These are phyloP conservation scores for Prunus padus DNA, from an alignment of 306 rosid genomes.

Conservation along the genomic window DNA sequence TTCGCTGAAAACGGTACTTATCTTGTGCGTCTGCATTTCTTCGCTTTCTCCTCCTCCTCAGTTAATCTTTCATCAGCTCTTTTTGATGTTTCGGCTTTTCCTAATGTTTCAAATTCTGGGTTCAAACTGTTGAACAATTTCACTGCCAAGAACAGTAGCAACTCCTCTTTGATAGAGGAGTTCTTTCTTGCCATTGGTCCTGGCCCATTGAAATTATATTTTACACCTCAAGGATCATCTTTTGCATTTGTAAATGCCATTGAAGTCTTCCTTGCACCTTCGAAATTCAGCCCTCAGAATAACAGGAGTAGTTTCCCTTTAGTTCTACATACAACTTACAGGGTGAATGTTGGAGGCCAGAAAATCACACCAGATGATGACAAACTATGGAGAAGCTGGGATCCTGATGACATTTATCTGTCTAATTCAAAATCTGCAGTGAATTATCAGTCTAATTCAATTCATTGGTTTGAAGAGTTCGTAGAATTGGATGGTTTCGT, in stretches of 20 bases:
- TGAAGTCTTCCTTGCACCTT: constrained; percentile 41
- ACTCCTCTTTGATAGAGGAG: constrained; percentile 28
- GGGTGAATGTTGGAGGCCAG: constrained; percentile 41
- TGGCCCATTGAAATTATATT: constrained; percentile 21
- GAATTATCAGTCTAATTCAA: too few relatives aligned
- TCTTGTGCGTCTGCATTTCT: constrained; percentile 55
- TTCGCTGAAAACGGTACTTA: constrained; percentile 14
- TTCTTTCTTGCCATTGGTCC: constrained; percentile 18
- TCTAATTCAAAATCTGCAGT: not conserved
- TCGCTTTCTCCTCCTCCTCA: constrained; percentile 24
- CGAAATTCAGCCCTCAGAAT: not conserved
- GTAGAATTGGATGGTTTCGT: not conserved
- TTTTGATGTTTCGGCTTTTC: constrained; percentile 39
- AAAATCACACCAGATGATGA: not conserved
- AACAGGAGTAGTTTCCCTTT: not conserved
- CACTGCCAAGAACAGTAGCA: constrained; percentile 1
- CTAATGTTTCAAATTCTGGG: constrained; percentile 32
- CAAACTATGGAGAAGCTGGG: constrained; percentile 31
- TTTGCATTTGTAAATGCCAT: constrained; percentile 55
- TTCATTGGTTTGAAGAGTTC: too few relatives aligned
- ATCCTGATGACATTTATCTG: constrained; percentile 1
- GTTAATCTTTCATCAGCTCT: constrained; percentile 28
- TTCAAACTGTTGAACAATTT: constrained; percentile 34
- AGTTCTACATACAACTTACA: constrained; percentile 28
- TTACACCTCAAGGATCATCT: constrained; percentile 34